phyloP scores from a whole-genome alignment of 495 filamentous ascomycete species.

The Daldinia decipiens region DNA sequence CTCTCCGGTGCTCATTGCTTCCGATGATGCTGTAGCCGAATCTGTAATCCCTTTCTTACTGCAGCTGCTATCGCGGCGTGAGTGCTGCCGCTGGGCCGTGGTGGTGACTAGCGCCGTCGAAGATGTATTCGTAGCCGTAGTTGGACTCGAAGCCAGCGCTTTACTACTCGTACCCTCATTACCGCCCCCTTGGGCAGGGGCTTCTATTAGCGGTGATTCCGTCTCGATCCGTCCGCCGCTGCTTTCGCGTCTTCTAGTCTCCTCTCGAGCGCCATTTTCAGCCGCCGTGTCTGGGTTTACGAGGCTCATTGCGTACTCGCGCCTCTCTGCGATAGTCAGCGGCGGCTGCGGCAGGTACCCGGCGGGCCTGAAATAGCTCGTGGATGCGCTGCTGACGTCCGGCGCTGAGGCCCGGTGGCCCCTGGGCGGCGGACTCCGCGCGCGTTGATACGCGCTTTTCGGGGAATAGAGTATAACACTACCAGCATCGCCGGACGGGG shows the following conservation, averaged over 20 bases:
- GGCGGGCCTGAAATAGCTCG: constrained; percentile 5
- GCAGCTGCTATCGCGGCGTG: too few species aligned
- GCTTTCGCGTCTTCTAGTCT: not conserved
- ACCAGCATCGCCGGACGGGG: too few species aligned
- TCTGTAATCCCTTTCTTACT: too few species aligned
- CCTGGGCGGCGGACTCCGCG: constrained; percentile 18
- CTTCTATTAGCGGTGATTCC: not conserved
- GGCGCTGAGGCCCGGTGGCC: constrained; percentile 27
- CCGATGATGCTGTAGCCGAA: too few species aligned
- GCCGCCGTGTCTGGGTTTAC: too few species aligned
- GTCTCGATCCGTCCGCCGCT: not conserved
- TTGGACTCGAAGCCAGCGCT: too few species aligned
- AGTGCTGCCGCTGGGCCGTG: not conserved
- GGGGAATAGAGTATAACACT: not conserved
- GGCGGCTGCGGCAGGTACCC: constrained; percentile 11
- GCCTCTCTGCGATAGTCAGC: not conserved
- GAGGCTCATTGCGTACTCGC: not conserved
- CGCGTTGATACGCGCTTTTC: constrained; percentile 6
- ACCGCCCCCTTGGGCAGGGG: too few species aligned
- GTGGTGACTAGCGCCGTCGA: too few species aligned
- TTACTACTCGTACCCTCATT: too few species aligned
- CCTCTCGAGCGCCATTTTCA: too few species aligned
- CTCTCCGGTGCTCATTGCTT: not conserved
- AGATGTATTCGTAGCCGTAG: too few species aligned
- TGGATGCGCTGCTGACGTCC: not conserved